Evolutionary conservation across 2,329 filamentous ascomycete species (phyloP).

Genomic region (Phialemoniopsis sp.): DNA sequence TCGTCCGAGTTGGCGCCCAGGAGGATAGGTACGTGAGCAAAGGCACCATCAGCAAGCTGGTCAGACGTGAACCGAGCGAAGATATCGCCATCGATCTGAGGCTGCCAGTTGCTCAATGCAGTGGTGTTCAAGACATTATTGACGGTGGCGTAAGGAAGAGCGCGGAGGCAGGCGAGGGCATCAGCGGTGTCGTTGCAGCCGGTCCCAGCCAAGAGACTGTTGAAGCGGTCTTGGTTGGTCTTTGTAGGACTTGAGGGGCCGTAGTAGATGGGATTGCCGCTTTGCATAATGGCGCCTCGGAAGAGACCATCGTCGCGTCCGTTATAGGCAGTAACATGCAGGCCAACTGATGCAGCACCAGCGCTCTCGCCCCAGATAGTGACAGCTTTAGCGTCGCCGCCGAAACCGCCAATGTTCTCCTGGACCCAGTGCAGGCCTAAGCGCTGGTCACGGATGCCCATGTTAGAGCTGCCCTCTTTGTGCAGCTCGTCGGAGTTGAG

Average conservation of each 20-base stretch:
- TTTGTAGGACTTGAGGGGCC: too few relatives aligned
- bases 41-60: conserved; percentile 53
- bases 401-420: conserved; percentile 44
- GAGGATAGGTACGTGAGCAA: conserved; percentile 62
- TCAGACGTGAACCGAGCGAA: conserved; percentile 41
- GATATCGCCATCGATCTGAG: conserved; percentile 32
- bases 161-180: too few relatives aligned
- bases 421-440: conserved; percentile 46
- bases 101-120: too few relatives aligned
- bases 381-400: conserved; percentile 40
- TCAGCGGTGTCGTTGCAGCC: too few relatives aligned
- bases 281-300: conserved; percentile 46
- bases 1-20: conserved; percentile 64
- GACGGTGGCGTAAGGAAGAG: too few relatives aligned
- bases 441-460: conserved; percentile 46
- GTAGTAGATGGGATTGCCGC: too few relatives aligned
- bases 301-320: conserved; percentile 50
- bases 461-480: conserved; percentile 39
- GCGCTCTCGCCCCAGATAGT: conserved; percentile 52
- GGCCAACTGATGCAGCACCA: conserved; percentile 43
- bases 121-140: too few relatives aligned
- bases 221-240: too few relatives aligned
- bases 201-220: too few relatives aligned
- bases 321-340: conserved; percentile 46
- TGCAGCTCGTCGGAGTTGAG: conserved; percentile 38